Percentiles rank a stretch among this genome's conserved stretches.
Evolutionary conservation across 345 rosid species (phyloP).

Genomic region (Lepidium didymum): DNA sequence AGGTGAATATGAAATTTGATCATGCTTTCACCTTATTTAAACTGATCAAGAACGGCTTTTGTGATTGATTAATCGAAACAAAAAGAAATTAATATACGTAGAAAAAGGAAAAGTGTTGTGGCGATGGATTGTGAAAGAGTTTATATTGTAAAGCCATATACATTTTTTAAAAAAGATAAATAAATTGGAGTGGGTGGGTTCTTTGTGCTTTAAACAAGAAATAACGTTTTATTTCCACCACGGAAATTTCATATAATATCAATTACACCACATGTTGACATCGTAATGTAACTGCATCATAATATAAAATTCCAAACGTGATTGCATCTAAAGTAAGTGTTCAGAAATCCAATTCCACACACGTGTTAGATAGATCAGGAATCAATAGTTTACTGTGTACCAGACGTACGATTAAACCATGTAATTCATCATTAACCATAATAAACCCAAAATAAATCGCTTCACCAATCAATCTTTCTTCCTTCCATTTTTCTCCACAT

Average conservation of each 20-base stretch:
- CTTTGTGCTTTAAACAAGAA: slow-evolving; percentile 26
- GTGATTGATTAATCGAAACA: not conserved
- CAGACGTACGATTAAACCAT: no score
- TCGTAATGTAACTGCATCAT: no score
- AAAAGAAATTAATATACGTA: not conserved
- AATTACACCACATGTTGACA: no score
- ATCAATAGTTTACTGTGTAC: no score
- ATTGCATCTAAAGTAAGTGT: no score
- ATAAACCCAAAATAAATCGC: not conserved
- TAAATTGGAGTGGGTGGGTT: slow-evolving; percentile 20
- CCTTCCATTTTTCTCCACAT: slow-evolving; percentile 8
- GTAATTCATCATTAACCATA: no score
- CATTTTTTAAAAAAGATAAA: not conserved
- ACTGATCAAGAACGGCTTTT: not conserved
- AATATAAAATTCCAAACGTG: no score
- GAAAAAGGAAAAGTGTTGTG: not conserved
- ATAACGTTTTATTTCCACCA: no score
- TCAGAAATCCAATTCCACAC: no score
- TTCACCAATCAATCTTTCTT: not conserved
- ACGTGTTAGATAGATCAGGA: no score
- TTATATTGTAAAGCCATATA: not conserved
- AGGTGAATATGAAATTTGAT: not conserved
- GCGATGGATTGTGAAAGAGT: slow-evolving; percentile 9
- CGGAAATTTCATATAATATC: no score
- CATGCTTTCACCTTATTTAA: not conserved